phyloP scores from a whole-genome alignment of 2,329 filamentous ascomycete species.

The Botryotinia narcissicola region DNA sequence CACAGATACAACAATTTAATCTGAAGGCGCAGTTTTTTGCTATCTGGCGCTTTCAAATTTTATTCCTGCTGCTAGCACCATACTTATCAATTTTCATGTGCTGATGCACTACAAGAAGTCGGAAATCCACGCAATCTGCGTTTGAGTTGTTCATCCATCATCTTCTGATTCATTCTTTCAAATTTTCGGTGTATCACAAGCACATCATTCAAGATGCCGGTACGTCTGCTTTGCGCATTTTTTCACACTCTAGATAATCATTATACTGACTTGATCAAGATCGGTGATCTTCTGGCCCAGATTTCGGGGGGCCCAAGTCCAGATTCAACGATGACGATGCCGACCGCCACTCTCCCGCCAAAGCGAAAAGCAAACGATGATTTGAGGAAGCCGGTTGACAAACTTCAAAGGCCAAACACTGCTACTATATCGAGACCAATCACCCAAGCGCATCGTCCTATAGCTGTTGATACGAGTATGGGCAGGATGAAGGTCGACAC shows the following conservation, averaged over 20 bases:
- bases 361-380: slow-evolving; percentile 61
- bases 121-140: slow-evolving; percentile 28
- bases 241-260: slow-evolving; percentile 17
- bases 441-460: slow-evolving; percentile 23
- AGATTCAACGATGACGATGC: slow-evolving; percentile 27
- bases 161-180: slow-evolving; percentile 10
- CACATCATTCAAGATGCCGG: slow-evolving; percentile 31
- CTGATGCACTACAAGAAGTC: slow-evolving; percentile 23
- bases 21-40: neutral
- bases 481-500: slow-evolving; percentile 28
- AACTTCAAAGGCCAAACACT: slow-evolving; percentile 42
- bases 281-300: slow-evolving; percentile 58
- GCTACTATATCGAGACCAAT: slow-evolving; percentile 31
- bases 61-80: neutral
- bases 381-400: slow-evolving; percentile 43
- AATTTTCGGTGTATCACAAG: slow-evolving; percentile 13
- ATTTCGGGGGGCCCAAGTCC: slow-evolving; percentile 54
- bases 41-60: slow-evolving; percentile 4
- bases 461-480: slow-evolving; percentile 28
- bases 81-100: slow-evolving; percentile 16
- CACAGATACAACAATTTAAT: neutral
- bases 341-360: slow-evolving; percentile 36
- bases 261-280: slow-evolving; percentile 41
- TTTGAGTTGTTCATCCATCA: slow-evolving; percentile 21
- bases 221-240: slow-evolving; percentile 23